Evolutionary conservation across 1,284 basidiomycete genomes (phyloP).

Genomic region (Earliella scabrosa): DNA sequence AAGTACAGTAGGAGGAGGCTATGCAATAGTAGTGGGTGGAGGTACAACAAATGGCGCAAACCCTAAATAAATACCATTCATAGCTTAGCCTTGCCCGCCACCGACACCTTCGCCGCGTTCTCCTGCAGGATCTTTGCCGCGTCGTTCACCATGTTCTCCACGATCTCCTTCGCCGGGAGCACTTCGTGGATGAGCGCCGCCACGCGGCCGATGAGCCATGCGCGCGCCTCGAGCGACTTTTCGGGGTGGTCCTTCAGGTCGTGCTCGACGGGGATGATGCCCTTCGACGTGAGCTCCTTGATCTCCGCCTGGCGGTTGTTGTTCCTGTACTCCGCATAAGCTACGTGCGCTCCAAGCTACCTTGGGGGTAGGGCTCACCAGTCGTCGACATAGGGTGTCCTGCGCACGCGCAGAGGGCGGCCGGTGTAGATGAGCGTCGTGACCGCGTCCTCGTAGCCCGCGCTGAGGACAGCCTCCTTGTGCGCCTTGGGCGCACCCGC

Average conservation of each 20-base stretch:
- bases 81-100: slow-evolving; percentile 48
- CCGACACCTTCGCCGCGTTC: slow-evolving; percentile 42
- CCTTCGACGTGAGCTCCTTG: slow-evolving; percentile 74
- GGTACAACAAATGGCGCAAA: too few relatives aligned
- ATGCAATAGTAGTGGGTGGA: too few relatives aligned
- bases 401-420: slow-evolving; percentile 82
- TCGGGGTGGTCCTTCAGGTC: slow-evolving; percentile 81
- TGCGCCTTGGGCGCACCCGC: slow-evolving; percentile 83
- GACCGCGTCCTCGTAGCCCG: slow-evolving; percentile 73
- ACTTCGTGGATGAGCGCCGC: slow-evolving; percentile 77
- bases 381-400: slow-evolving; percentile 76
- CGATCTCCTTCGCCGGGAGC: slow-evolving; percentile 78
- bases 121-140: slow-evolving; percentile 56
- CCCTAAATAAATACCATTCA: slow-evolving; percentile 31
- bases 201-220: slow-evolving; percentile 84
- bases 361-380: too few relatives aligned
- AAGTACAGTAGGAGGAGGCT: too few relatives aligned
- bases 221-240: slow-evolving; percentile 57
- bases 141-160: slow-evolving; percentile 79
- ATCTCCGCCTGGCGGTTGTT: slow-evolving; percentile 75
- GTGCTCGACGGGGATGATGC: slow-evolving; percentile 73
- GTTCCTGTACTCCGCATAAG: too few relatives aligned
- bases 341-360: too few relatives aligned
- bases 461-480: slow-evolving; percentile 74
- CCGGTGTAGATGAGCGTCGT: slow-evolving; percentile 88